Percentiles rank a stretch among this genome's conserved stretches.
phyloP scores from a whole-genome alignment of 2,329 filamentous ascomycete species.

The Xylaria sp. region DNA sequence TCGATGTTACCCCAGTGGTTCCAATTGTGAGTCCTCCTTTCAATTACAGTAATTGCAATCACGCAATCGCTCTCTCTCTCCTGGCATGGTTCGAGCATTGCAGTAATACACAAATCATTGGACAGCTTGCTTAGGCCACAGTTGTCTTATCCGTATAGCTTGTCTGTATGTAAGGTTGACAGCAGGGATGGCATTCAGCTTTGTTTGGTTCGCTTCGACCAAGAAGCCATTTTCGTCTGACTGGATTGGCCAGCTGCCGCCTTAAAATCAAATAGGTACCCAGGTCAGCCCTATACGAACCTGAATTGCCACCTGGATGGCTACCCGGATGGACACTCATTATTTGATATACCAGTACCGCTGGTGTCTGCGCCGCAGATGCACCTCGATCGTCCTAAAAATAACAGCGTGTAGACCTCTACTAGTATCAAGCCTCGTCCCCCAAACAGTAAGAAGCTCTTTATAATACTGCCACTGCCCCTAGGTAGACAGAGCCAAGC shows the following conservation, averaged over 20 bases:
- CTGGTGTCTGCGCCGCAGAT: constrained; percentile 11
- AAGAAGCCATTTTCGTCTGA: constrained; percentile 3
- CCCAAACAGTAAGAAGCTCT: constrained; percentile 12
- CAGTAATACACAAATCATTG: constrained; percentile 2
- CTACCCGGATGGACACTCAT: constrained; percentile 7
- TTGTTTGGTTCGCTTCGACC: constrained; percentile 29
- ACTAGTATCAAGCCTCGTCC: background rate
- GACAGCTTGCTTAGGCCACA: background rate
- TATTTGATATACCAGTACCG: constrained; percentile 10
- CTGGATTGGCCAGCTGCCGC: constrained; percentile 15
- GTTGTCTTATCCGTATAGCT: background rate
- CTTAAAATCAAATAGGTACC: constrained; percentile 27
- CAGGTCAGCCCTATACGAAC: constrained; percentile 17
- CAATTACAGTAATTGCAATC: background rate
- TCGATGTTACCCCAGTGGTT: too few relatives aligned
- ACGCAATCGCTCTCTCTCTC: background rate
- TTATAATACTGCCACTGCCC: background rate
- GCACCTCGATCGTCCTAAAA: constrained; percentile 26
- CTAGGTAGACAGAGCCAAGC: background rate
- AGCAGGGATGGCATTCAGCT: constrained; percentile 2
- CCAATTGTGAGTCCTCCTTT: too few relatives aligned
- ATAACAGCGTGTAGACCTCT: constrained; percentile 20
- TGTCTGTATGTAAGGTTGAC: background rate
- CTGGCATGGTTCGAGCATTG: too few relatives aligned
- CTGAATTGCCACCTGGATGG: constrained; percentile 30